Evolutionary conservation across 2,329 filamentous ascomycete genomes (phyloP), one percentile per base, ranked within the genome.

Genomic region (Aspergillus brunneoviolaceus): DNA sequence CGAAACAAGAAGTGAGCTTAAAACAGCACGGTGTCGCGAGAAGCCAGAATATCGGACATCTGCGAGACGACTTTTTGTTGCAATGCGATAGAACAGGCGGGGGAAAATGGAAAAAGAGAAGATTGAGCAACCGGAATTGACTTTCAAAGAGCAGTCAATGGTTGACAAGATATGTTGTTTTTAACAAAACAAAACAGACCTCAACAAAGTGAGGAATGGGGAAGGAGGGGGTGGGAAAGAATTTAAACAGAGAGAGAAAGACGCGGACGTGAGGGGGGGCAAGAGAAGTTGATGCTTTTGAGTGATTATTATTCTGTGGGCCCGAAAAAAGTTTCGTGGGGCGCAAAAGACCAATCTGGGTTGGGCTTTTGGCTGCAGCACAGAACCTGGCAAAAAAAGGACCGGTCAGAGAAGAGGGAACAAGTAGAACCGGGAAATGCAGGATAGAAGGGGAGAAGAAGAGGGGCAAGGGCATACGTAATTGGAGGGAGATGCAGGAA

Each of bases 11-110:
- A 66, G 69, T 70, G 68, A 65, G 65, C 67, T 73, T 67, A 76
- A 53, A 72, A 62, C 61, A 72, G 69, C 69, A 66, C 66, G 70
- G 70, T 64, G 68, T 69, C 72, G 72, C 69, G 62, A 65, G 66
- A 68, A 60, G 69, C 74, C 65, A 74, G 71, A 62, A 57, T 64
- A 66, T 65, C 72, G 64, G 67, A 72, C 74, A 76, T 75, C 66
- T 69, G 72, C 67, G 60, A 66, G 54, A 55, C 39, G 21, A 63
- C 29, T 47, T 49, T 21, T 52, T 56, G 35, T 49, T 57, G 23
- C 51, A 55, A 39, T 49, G 48, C 54, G 48, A 48, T 57, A 53
- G 59, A 21, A 12, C 25, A 25, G 27, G 45, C 27, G n/a, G 3
- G 49, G 12, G 45, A 27, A 27, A 31, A 39, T 23, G 11, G 29